A percentile compares a stretch with the other conserved stretches of the same genome.
Evolutionary conservation across 176 grass and related monocot genomes (phyloP).

Genomic region (Aegilops tauschii): DNA sequence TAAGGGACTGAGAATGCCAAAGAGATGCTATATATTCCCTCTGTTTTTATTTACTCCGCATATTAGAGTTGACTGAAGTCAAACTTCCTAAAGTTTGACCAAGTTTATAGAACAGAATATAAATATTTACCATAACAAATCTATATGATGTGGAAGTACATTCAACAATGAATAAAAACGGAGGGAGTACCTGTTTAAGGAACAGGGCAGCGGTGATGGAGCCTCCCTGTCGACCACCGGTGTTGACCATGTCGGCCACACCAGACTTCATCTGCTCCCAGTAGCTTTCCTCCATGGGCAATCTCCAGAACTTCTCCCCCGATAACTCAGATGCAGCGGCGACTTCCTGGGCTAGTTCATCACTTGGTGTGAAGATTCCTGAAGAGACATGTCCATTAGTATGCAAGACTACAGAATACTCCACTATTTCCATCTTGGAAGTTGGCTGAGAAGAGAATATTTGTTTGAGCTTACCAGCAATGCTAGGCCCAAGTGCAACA

Average conservation of each 20-base stretch:
- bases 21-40: not conserved
- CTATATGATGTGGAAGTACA: too few relatives aligned
- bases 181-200: conserved; percentile 71
- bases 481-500: conserved; percentile 80
- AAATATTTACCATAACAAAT: too few relatives aligned
- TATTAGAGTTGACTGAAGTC: too few relatives aligned
- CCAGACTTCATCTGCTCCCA: conserved; percentile 96
- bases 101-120: too few relatives aligned
- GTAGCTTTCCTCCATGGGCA: conserved; percentile 91
- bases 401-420: not conserved
- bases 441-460: not conserved
- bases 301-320: conserved; percentile 93
- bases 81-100: too few relatives aligned
- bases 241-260: conserved; percentile 97
- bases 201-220: conserved; percentile 87
- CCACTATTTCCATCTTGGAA: not conserved
- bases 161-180: too few relatives aligned
- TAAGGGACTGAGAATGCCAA: not conserved
- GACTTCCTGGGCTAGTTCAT: conserved; percentile 90
- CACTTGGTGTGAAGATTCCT: conserved; percentile 87
- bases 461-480: conserved; percentile 61
- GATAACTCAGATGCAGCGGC: conserved; percentile 66
- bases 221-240: conserved; percentile 79
- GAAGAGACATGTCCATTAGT: not conserved
- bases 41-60: too few relatives aligned